phyloP scores from a whole-genome alignment of 495 filamentous ascomycete species.

The Lasiosphaeria ovina region DNA sequence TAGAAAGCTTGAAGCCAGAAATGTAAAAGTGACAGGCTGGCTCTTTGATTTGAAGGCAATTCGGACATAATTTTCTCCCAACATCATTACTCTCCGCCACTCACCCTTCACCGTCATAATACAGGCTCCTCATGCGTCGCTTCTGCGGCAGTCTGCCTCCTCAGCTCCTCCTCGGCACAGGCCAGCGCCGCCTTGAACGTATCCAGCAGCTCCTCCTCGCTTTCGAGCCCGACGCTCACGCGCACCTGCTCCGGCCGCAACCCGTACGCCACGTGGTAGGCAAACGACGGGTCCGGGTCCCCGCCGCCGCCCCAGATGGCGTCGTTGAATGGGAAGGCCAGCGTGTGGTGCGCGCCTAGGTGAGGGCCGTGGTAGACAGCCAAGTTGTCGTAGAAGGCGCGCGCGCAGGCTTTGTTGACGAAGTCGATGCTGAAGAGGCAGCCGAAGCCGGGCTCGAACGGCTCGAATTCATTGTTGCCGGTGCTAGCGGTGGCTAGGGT shows the following conservation, averaged over 20 bases:
- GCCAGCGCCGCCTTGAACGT: constrained; percentile 34
- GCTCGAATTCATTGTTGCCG: too few species aligned
- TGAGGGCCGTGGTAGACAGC: constrained; percentile 45
- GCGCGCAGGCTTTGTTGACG: constrained; percentile 22
- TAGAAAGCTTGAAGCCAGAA: too few species aligned
- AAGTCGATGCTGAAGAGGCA: constrained; percentile 47
- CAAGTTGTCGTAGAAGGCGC: constrained; percentile 43
- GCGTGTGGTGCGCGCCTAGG: constrained; percentile 47
- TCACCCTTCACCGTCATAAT: too few species aligned
- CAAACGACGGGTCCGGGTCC: constrained; percentile 14
- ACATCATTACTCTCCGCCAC: too few species aligned
- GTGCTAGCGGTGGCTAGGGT: too few species aligned
- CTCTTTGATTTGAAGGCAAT: too few species aligned
- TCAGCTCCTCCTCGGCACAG: constrained; percentile 9
- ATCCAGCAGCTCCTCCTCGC: constrained; percentile 32
- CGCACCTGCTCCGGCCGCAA: constrained; percentile 34
- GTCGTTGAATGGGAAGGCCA: constrained; percentile 42
- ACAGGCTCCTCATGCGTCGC: too few species aligned
- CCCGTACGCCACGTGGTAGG: constrained; percentile 31
- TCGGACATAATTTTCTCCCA: too few species aligned
- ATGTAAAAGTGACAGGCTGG: too few species aligned
- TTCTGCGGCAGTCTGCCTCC: too few species aligned
- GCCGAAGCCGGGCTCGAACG: constrained; percentile 36
- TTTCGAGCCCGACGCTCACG: constrained; percentile 43
- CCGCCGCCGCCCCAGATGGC: constrained; percentile 35